These are phyloP conservation scores for Galerina sulciceps DNA, from an alignment of 768 basidiomycete species.

Conservation along the genomic window DNA sequence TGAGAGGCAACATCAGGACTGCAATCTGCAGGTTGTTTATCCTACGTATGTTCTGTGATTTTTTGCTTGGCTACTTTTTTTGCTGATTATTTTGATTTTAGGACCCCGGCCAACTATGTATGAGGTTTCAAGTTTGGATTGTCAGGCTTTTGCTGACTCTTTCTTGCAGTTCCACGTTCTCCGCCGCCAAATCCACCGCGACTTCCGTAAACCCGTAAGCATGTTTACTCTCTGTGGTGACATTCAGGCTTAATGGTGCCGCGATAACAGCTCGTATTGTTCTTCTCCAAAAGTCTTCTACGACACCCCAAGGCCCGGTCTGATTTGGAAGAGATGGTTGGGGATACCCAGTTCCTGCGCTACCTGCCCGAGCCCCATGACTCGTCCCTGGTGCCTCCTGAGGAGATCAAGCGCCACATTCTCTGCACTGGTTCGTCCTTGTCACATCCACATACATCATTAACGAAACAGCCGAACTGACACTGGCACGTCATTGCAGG, in stretches of 20 bases:
- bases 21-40: slow-evolving; percentile 99
- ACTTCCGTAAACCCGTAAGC: slow-evolving; percentile 93
- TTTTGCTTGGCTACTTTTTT: not conserved
- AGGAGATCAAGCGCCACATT: slow-evolving; percentile 90
- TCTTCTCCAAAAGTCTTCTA: slow-evolving; percentile 97
- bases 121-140: not conserved
- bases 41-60: slow-evolving; percentile 70
- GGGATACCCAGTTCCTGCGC: slow-evolving; percentile 89
- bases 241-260: not conserved
- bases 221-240: not conserved
- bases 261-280: slow-evolving; percentile 71
- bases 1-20: slow-evolving; percentile 96
- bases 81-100: slow-evolving; percentile 31
- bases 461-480: not conserved
- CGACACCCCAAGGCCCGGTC: slow-evolving; percentile 95
- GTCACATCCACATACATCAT: not conserved
- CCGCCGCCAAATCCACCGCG: slow-evolving; percentile 94
- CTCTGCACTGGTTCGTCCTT: slow-evolving; percentile 72
- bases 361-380: slow-evolving; percentile 89
- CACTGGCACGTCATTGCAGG: slow-evolving; percentile 43
- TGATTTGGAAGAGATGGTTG: slow-evolving; percentile 83
- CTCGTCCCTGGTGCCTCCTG: slow-evolving; percentile 65
- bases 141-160: slow-evolving; percentile 3
- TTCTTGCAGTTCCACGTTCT: slow-evolving; percentile 85
- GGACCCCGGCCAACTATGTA: slow-evolving; percentile 94